These are phyloP conservation scores for Globisporangium recalcitrans DNA, from an alignment of 352 stramenopile species.

Conservation along the genomic window DNA sequence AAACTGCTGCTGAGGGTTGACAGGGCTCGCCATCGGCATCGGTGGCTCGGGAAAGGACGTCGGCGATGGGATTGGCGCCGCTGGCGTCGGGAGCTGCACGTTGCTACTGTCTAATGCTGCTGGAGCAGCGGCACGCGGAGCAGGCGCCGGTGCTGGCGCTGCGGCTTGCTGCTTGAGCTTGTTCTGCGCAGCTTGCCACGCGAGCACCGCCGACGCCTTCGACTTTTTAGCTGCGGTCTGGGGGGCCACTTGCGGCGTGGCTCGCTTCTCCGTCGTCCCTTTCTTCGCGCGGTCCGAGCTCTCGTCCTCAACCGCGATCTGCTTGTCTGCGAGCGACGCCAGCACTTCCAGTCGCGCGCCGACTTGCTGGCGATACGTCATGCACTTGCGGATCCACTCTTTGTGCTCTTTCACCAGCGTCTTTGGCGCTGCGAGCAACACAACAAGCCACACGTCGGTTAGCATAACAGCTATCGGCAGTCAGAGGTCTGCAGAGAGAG, in stretches of 20 bases:
- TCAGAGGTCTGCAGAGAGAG: too few relatives aligned
- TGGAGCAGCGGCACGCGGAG: not conserved
- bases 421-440: conserved; percentile 34
- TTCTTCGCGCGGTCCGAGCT: conserved; percentile 10
- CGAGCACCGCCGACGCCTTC: conserved; percentile 10
- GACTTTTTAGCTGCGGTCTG: conserved; percentile 9
- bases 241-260: not conserved
- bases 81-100: conserved; percentile 6
- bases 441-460: not conserved
- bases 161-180: conserved; percentile 11
- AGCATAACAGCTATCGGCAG: not conserved
- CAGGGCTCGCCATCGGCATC: conserved; percentile 26
- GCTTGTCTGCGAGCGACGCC: conserved; percentile 74
- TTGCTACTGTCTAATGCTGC: conserved; percentile 3
- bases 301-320: conserved; percentile 64
- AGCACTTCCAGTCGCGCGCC: conserved; percentile 64
- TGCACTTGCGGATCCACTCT: conserved; percentile 65
- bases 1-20: conserved; percentile 10
- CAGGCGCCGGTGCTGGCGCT: not conserved
- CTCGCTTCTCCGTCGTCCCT: conserved; percentile 5
- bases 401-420: conserved; percentile 54
- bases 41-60: conserved; percentile 43
- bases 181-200: conserved; percentile 9
- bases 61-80: conserved; percentile 14
- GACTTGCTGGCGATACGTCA: conserved; percentile 63